Evolutionary conservation across 331 rosid species (phyloP), one percentile per base, ranked within the genome.

Genomic region (Cydonia oblonga): DNA sequence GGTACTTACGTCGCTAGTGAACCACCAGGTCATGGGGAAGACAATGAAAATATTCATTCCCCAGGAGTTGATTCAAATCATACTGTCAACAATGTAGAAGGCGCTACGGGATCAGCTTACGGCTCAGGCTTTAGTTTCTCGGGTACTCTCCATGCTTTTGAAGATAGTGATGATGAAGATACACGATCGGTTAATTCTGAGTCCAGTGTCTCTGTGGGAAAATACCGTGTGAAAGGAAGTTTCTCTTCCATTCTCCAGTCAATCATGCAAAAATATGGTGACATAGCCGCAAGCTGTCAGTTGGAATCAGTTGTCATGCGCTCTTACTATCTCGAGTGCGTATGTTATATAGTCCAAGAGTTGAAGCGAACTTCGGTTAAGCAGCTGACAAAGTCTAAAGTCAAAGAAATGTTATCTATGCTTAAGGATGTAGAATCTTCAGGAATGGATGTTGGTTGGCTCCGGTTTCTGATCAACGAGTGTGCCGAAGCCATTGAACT

Each of bases 401-500:
- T 88, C 67, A 85, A 78, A 75, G 95, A 93, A 69, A 74, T 93
- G 68, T 44, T 26, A 59, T 90, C 90, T 7, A 89, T 93, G 77
- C 80, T 93, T n/a, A 93, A 89, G 81, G 98, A 93, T 79, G 92
- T 84, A 2, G 97, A 93, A 76, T 80, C 90, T 69, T 81, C 90
- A 44, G 79, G 88, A 35, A 76, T 93, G 49, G 63, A 83, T 15
- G 87, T 93, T 1, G 80, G 83, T 24, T 93, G 98, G 98, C 75
- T 93, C 71, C 88, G 83, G 4, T 77, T 57, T 18, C 38, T 74
- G 7, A 84, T 93, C 19, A 65, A 81, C 13, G 90, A 91, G 79
- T 82, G 81, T 0, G 81, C 80, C 4, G 86, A 83, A 69, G 38
- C 86, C 33, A 66, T 86, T 57, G 90, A 93, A 76, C 70, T 89